Evolutionary conservation across 2,329 filamentous ascomycete species (phyloP).

Genomic region (Elsinoe arachidis): DNA sequence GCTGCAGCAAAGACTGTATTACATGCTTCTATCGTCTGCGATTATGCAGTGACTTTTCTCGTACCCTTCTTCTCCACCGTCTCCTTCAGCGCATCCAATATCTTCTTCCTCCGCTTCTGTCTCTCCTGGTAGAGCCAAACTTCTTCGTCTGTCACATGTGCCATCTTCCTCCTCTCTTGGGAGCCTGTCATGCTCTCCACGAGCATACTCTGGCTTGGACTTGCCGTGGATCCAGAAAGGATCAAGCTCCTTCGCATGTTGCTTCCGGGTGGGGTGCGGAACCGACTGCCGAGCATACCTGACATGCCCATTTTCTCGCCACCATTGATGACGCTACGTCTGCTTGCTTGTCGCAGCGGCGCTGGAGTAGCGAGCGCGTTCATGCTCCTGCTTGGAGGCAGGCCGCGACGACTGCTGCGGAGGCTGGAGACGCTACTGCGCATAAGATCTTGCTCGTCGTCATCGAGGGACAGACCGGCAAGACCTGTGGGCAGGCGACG

Average conservation of each 20-base stretch:
- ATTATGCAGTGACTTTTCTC: constrained; percentile 9
- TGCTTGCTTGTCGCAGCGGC: constrained; percentile 14
- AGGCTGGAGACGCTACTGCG: constrained; percentile 24
- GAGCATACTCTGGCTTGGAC: constrained; percentile 20
- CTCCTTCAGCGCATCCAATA: constrained; percentile 31
- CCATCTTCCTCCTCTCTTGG: constrained; percentile 28
- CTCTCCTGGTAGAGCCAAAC: constrained; percentile 31
- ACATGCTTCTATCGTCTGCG: background rate
- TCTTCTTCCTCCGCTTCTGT: constrained; percentile 29
- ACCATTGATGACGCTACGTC: constrained; percentile 23
- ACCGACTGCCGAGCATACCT: constrained; percentile 26
- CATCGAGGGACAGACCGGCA: constrained; percentile 23
- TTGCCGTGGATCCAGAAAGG: constrained; percentile 14
- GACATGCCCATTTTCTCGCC: constrained; percentile 29
- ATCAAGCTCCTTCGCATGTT: constrained; percentile 24
- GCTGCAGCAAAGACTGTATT: background rate
- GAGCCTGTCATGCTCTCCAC: constrained; percentile 21
- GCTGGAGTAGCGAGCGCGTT: constrained; percentile 33
- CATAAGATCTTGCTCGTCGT: constrained; percentile 28
- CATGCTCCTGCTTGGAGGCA: constrained; percentile 21
- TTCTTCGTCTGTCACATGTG: constrained; percentile 34
- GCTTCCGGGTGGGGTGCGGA: constrained; percentile 23
- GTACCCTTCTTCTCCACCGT: constrained; percentile 17
- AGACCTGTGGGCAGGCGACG: constrained; percentile 49
- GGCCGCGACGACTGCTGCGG: constrained; percentile 18